These are phyloP conservation scores for Beauveria pseudobassiana DNA, from an alignment of 2,329 filamentous ascomycete genomes.

Conservation along the genomic window DNA sequence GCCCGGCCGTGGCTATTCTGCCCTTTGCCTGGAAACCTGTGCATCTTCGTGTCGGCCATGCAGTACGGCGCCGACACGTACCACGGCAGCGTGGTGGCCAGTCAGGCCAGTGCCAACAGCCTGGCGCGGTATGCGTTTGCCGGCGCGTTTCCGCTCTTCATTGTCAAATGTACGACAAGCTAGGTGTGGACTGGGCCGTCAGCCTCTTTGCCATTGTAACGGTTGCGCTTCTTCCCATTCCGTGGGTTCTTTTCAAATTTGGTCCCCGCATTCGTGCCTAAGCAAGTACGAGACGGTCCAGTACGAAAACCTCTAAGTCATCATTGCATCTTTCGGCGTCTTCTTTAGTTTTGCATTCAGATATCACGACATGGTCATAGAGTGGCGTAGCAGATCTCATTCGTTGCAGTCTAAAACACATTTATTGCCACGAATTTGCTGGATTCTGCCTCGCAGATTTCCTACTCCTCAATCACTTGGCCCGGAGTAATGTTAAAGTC, in stretches of 20 bases:
- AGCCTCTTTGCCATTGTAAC: slow-evolving; percentile 41
- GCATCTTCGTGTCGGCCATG: slow-evolving; percentile 46
- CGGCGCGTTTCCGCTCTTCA: slow-evolving; percentile 53
- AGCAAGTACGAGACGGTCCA: slow-evolving; percentile 33
- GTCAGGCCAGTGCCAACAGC: slow-evolving; percentile 51
- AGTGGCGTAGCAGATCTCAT: background rate
- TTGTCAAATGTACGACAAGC: slow-evolving; percentile 44
- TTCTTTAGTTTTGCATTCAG: background rate
- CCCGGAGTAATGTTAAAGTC: slow-evolving; percentile 22
- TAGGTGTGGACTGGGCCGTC: slow-evolving; percentile 40
- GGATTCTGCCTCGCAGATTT: too few relatives aligned
- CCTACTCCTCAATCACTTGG: slow-evolving; percentile 2
- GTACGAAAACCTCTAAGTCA: slow-evolving; percentile 10
- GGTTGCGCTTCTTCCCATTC: slow-evolving; percentile 40
- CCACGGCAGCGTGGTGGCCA: slow-evolving; percentile 46
- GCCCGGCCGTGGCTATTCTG: slow-evolving; percentile 42
- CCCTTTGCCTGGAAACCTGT: slow-evolving; percentile 53
- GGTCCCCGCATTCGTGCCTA: slow-evolving; percentile 34
- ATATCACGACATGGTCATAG: background rate
- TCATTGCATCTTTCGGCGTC: background rate
- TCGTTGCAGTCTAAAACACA: background rate
- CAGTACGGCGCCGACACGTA: slow-evolving; percentile 52
- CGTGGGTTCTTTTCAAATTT: slow-evolving; percentile 44
- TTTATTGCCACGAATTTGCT: too few relatives aligned
- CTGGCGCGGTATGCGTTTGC: slow-evolving; percentile 49